Conservation (phyloP, 192 early-diverging fungal species). For the Entophlyctis luteolus region DNA sequence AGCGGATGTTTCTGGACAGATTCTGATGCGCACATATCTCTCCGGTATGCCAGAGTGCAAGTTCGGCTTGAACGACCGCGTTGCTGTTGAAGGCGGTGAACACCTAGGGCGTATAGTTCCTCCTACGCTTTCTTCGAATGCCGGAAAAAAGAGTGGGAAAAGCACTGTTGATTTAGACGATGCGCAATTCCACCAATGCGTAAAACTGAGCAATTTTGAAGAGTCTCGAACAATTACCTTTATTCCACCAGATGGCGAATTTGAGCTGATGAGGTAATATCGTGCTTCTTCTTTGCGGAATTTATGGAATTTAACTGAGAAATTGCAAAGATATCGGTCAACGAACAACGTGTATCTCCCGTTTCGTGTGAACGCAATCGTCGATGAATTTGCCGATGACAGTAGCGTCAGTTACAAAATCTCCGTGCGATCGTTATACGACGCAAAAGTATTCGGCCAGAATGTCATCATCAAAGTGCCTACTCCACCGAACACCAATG, state of each 20-base stretch:
- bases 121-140: slow-evolving; percentile 14
- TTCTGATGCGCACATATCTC: slow-evolving; percentile 91
- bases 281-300: neutral
- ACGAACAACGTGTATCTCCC: slow-evolving; percentile 95
- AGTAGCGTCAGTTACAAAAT: slow-evolving; percentile 86
- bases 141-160: slow-evolving; percentile 6
- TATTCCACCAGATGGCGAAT: slow-evolving; percentile 95
- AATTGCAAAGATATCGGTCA: slow-evolving; percentile 69
- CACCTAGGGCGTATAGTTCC: slow-evolving; percentile 17
- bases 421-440: slow-evolving; percentile 83
- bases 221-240: slow-evolving; percentile 91
- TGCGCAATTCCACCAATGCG: slow-evolving; percentile 98
- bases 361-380: slow-evolving; percentile 90
- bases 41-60: slow-evolving; percentile 98
- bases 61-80: slow-evolving; percentile 93
- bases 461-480: slow-evolving; percentile 86
- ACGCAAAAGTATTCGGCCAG: slow-evolving; percentile 81
- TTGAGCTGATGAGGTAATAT: slow-evolving; percentile 80
- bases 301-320: neutral
- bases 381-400: slow-evolving; percentile 73
- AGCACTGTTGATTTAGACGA: slow-evolving; percentile 86
- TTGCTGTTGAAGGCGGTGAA: slow-evolving; percentile 74
- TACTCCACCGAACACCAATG: slow-evolving; percentile 85
- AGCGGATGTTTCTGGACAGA: slow-evolving; percentile 83
- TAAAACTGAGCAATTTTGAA: slow-evolving; percentile 88